Evolutionary conservation across 345 rosid genomes (phyloP), one percentile per base, ranked within the genome.

Genomic region (Limnanthes douglasii): DNA sequence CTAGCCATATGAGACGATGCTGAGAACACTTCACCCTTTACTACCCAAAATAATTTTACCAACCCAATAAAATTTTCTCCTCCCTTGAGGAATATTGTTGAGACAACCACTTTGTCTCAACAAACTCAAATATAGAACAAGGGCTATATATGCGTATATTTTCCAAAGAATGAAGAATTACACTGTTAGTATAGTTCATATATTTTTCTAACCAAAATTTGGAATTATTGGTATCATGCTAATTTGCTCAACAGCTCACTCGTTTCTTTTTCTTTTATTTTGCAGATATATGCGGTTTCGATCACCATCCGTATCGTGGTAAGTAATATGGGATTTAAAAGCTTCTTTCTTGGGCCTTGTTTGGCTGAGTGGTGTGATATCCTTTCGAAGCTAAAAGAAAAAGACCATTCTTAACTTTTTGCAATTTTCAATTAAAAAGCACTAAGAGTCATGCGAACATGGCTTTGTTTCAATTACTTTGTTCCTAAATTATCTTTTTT

Each of bases 131-230:
- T n/a, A n/a, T n/a, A n/a, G n/a, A n/a, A n/a, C n/a, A n/a, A n/a
- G n/a, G n/a, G n/a, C n/a, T n/a, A n/a, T n/a, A n/a, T n/a, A n/a
- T n/a, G n/a, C n/a, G n/a, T n/a, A n/a, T 31, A 81, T 86, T 46
- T 86, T 86, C 59, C 96, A 86, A 45, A 86, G 94, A 61, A 82
- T 86, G 94, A 86, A 82, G 66, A 86, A 86, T 53, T 86, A 86
- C 62, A 86, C 97, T 2, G 93, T 84, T 34, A 61, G 86, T 28
- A 29, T 14, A 21, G 47, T 45, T 34, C 38, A 39, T 17, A 10
- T 32, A 1, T 23, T 50, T 19, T 25, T 18, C 3, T 41, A 8
- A 39, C 29, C 26, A 10, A 10, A 16, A 3, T 22, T 11, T 47
- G 23, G 9, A 33, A 19, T 17, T 36, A 35, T 9, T 12, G 37